Base-by-base conservation (phyloP, 2,329 filamentous ascomycete species). In the Botrytis tulipae region DNA sequence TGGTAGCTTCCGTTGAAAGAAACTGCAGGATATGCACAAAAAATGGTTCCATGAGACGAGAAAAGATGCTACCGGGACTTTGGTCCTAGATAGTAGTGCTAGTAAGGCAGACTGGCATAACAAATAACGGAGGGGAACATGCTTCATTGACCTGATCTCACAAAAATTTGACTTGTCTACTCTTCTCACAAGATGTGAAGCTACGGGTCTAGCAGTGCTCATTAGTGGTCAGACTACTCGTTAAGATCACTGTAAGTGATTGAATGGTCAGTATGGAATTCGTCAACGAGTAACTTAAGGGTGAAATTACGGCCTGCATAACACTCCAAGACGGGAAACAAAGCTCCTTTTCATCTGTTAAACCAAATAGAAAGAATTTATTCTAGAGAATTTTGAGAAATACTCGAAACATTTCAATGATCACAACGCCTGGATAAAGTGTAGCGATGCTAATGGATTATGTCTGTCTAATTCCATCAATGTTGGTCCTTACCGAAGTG, bases 401-500 rank as follows among this genome's bases (percentile, higher is more conserved):
- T 22, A 25, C 46, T 51, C 22, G 22, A 6, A 51, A 51, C 1
- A 25, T 25, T 51, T 12, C 22, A 3, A 25, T 25, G 4, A 14
- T 2, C 4, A 51, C 4, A 51, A 51, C 4, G 1, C 10, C 22
- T 51, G 22, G 46, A 25, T 51, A 46, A 22, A 46, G 3, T 22
- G 20, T 48, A 48, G 20, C 20, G 0, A 48, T 48, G 46, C 4
- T 25, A 10, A 48, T 48, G 4, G 0, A 25, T 10, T 4, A 10
- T 48, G 46, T 25, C 20, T 25, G 10, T 51, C 22, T 5, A n/a
- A n/a, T 51, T 4, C 25, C 48, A n/a, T 51, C 25, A 3, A 51
- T 4, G 2, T 51, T 14, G 10, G n/a, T 2, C 10, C 10, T 3
- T n/a, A n/a, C 4, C 4, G 9, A n/a, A n/a, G 0, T 51, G 14